phyloP scores from a whole-genome alignment of 371 early-diverging fungal species.

The Globomyces sp. region DNA sequence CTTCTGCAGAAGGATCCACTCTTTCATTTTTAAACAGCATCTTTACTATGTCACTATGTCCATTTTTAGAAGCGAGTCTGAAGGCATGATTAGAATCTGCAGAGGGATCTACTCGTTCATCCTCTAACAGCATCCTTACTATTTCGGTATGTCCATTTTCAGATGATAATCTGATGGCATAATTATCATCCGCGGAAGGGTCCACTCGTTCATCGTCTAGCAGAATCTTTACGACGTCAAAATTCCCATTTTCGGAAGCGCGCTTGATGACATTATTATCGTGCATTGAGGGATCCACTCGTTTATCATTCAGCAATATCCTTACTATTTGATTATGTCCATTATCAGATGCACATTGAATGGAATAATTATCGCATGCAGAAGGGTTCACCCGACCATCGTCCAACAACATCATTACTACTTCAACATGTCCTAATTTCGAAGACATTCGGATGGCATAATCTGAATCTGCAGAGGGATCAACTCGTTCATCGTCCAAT shows the following conservation, averaged over 20 bases:
- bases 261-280: background rate
- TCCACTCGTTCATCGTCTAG: slow-evolving; percentile 1
- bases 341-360: background rate
- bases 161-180: background rate
- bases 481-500: background rate
- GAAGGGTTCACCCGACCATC: slow-evolving; percentile 14
- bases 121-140: slow-evolving; percentile 16
- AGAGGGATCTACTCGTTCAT: slow-evolving; percentile 18
- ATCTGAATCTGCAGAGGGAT: background rate
- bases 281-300: slow-evolving; percentile 5
- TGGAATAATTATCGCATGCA: slow-evolving; percentile 4
- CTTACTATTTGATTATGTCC: background rate
- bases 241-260: slow-evolving; percentile 10
- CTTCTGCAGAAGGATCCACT: slow-evolving; percentile 15
- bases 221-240: background rate
- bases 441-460: background rate
- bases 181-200: slow-evolving; percentile 4
- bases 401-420: slow-evolving; percentile 5
- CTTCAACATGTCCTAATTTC: background rate
- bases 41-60: slow-evolving; percentile 4
- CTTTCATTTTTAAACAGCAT: background rate
- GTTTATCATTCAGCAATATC: slow-evolving; percentile 1
- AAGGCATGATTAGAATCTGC: slow-evolving; percentile 15
- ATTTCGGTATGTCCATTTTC: slow-evolving; percentile 1
- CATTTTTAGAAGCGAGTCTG: slow-evolving; percentile 20